Base-by-base conservation (phyloP, 805 yeast genomes). In the Yarrowia phangngaensis region DNA sequence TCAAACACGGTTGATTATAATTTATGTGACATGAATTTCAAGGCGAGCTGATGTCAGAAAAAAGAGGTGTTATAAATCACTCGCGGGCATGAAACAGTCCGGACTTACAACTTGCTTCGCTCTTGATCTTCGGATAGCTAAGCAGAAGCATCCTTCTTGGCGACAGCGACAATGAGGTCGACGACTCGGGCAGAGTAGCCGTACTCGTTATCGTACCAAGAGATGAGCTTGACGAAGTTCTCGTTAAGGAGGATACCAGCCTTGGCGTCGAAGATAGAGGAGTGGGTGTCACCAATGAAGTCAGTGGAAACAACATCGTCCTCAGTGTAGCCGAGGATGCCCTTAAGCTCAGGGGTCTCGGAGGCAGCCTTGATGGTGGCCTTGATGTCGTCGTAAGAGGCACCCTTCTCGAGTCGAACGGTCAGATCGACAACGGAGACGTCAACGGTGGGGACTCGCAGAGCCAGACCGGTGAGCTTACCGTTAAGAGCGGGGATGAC, bases 111-210 rank as follows among this genome's bases (percentile, higher is more conserved):
- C 48, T 41, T 41, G 48, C 48, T 41, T 30, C 34, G 35, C 34
- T 30, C 48, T 30, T 30, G 48, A 41, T 41, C 48, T 41, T 41
- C 48, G 48, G 50, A 32, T 45, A 45, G 31, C 40, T 45, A 45
- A 33, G 38, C 40, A 20, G 50, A 45, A 29, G 46, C 46, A 43
- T 45, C 50, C 50, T 45, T 45, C 50, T 78, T 75, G 60, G 94
- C 90, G 66, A 84, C 80, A 76, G 78, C 81, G 71, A 82, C 80
- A 63, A 86, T 72, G 66, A 87, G 75, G 76, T 87, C 95, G 60
- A 87, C 95, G 60, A 87, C 95, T 78, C 95, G 87, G 73, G 92
- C 83, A 63, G 95, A 84, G 84, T 87, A 87, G 70, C 95, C 95
- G 76, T 70, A 87, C 77, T 87, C 95, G 74, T 87, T 87, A 72